A percentile compares a stretch with the other conserved stretches of the same genome.
These are phyloP conservation scores for Trypanosoma avium DNA, from an alignment of 208 protist species.

Conservation along the genomic window DNA sequence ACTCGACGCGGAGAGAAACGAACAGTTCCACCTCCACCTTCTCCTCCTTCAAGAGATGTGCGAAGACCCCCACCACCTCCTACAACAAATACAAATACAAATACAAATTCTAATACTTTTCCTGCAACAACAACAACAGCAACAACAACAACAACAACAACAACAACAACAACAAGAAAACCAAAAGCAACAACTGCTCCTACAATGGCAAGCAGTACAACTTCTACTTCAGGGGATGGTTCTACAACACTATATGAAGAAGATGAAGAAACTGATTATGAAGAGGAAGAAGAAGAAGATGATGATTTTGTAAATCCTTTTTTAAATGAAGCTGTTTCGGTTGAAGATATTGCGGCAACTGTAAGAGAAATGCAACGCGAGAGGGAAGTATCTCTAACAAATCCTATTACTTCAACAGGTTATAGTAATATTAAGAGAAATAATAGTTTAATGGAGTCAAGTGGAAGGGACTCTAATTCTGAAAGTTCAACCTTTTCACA, in stretches of 20 bases:
- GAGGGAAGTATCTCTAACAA: neutral
- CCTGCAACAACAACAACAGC: neutral
- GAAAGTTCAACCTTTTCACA: neutral
- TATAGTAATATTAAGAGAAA: neutral
- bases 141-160: neutral
- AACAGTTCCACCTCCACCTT: slow-evolving; percentile 8
- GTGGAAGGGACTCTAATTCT: neutral
- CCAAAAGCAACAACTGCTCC: neutral
- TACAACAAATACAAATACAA: neutral
- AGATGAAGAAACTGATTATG: too few relatives aligned
- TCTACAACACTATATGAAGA: slow-evolving; percentile 1
- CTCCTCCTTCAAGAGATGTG: neutral
- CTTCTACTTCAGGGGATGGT: neutral
- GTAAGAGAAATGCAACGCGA: neutral
- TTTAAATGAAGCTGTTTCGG: slow-evolving; percentile 9
- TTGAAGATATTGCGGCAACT: neutral
- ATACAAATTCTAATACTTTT: neutral
- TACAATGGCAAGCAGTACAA: neutral
- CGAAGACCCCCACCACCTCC: neutral
- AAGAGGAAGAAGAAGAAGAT: neutral
- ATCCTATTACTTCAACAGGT: neutral
- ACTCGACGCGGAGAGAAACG: slow-evolving; percentile 9
- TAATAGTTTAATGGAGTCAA: neutral
- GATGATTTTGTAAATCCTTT: slow-evolving; percentile 7
- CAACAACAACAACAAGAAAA: too few relatives aligned